Evolutionary conservation across 768 basidiomycete species (phyloP), one percentile per base, ranked within the genome.

Genomic region (Lactifluus pinguis): DNA sequence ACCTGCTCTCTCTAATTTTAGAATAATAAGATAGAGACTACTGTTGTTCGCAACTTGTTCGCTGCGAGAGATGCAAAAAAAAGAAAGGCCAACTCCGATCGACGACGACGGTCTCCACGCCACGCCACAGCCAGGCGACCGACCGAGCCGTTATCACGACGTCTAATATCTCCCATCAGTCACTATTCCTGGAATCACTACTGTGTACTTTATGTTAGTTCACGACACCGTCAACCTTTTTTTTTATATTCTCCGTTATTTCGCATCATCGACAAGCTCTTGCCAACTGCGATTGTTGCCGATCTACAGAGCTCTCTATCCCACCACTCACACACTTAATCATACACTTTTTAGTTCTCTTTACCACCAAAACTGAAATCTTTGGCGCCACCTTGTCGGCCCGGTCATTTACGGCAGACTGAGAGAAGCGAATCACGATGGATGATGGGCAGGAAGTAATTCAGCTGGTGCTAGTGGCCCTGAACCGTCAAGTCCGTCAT

Each of bases 391-490:
- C 39, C 38, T 17, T 25, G 36, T 21, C 59, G 53, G 59, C 25
- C 15, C 59, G 53, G 59, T 34, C 15, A 4, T 44, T 60, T 60
- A 60, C 59, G 59, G 59, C 59, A 60, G 25, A 25, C 25, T 25
- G 25, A 25, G 36, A 25, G 45, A 47, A 51, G 32, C 44, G 30
- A 52, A 15, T 36, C 42, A 45, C 39, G n/a, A 6, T 8, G 38
- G 10, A 6, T 25, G 25, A 25, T 25, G 25, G 25, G 25, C 25
- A 25, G 25, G 25, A 25, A 25, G 25, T 25, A 25, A 25, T 25
- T 25, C 25, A 25, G 25, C 25, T 25, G 25, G 25, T 25, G 25
- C 25, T 25, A 25, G 25, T 25, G 25, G 25, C 25, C 25, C 25
- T 25, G 25, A 25, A 25, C 25, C 25, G 2, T n/a, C n/a, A 44